A percentile compares a stretch with the other conserved stretches of the same genome.
Evolutionary conservation across 1,284 basidiomycete species (phyloP).

Genomic region (Melanopsichium pennsylvanicum): DNA sequence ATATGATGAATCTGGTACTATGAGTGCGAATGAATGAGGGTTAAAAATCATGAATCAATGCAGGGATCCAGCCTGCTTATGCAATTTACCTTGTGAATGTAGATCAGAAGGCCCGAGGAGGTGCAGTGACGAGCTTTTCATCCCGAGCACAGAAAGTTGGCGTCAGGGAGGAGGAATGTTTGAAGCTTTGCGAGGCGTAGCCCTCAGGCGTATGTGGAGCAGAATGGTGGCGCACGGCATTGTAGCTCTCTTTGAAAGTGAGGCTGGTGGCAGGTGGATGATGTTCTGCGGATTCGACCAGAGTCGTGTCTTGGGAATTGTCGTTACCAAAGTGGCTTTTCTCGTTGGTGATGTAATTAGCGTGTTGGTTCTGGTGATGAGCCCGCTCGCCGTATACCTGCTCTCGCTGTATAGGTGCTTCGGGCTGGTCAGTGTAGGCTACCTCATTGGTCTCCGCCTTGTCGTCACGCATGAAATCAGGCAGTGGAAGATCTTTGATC

Average conservation of each 20-base stretch:
- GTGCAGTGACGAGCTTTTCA: slow-evolving; percentile 6
- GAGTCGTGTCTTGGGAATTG: slow-evolving; percentile 15
- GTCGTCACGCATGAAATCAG: slow-evolving; percentile 32
- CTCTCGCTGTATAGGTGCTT: no score
- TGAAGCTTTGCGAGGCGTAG: slow-evolving; percentile 14
- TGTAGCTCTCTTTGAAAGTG: background rate
- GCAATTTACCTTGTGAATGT: no score
- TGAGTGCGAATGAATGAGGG: no score
- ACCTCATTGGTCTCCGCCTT: background rate
- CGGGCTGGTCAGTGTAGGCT: background rate
- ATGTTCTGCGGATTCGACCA: slow-evolving; percentile 9
- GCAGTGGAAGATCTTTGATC: slow-evolving; percentile 49
- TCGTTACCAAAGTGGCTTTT: background rate
- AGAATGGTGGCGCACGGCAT: background rate
- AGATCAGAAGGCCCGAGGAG: slow-evolving; percentile 12
- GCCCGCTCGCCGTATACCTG: slow-evolving; percentile 2
- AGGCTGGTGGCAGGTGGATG: slow-evolving; percentile 6
- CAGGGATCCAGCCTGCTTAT: no score
- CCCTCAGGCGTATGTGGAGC: slow-evolving; percentile 8
- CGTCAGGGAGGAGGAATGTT: background rate
- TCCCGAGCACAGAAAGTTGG: slow-evolving; percentile 5
- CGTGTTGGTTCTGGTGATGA: background rate
- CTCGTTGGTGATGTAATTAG: background rate
- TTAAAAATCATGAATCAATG: no score
- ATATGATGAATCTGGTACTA: no score